Base-by-base conservation (phyloP, 2,329 filamentous ascomycete species). In the Aphanocladium album region DNA sequence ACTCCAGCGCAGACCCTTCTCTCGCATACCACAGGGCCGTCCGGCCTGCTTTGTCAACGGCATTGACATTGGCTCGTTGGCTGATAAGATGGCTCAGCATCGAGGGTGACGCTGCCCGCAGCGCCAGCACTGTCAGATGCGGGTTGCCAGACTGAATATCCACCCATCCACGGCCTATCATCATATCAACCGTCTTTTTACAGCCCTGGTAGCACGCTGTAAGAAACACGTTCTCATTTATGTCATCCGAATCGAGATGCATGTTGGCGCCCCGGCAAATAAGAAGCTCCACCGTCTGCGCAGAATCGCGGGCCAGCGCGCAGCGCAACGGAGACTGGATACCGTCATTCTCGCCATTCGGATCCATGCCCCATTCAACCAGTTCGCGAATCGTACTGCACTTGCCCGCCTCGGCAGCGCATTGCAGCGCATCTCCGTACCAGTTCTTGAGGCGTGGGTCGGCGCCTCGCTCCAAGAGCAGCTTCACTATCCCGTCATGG, bases 361-460 rank as follows among this genome's bases (percentile, higher is more conserved):
- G 57, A 27, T 53, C 50, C 57, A 60, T 60, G 14, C 57, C 57
- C 57, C 57, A 60, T 25, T 27, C 47, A 7, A 63, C 47, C 3
- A 64, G 60, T 35, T 62, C 52, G 2, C 60, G 62, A 7, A 62
- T 49, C 2, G 60, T 57, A 19, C 30, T 27, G 5, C 41, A 27
- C 6, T 49, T 8, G 19, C 49, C 57, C 1, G 43, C 53, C 21
- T 65, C 60, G 14, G 57, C 46, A 11, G 63, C 62, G 35, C 62
- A 65, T 37, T 63, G 63, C 37, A 65, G 51, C n/a, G 63, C 63
- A 41, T 65, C 61, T 8, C 63, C 63, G 51, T 65, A 65, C 60
- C 57, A 60, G 54, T 65, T 65, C 6, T 39, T 21, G 8, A 59
- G 9, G 4, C 60, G 60, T 7, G 63, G 63, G 35, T 65, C 55